Percentiles rank a stretch among this genome's conserved stretches.
phyloP scores from a whole-genome alignment of 768 basidiomycete species.

The Leccinum disarticulatum region DNA sequence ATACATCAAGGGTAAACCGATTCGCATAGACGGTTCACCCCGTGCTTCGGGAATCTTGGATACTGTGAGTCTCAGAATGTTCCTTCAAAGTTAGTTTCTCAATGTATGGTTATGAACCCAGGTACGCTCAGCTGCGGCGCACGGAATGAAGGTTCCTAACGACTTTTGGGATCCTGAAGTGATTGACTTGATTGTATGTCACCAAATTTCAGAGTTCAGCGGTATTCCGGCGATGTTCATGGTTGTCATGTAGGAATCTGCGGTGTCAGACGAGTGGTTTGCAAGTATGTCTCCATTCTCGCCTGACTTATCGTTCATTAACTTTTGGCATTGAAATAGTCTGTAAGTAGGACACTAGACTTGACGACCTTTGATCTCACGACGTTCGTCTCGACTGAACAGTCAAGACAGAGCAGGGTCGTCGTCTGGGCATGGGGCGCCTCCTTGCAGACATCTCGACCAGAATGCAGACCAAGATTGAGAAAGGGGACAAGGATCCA shows the following conservation, averaged over 20 bases:
- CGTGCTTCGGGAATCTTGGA: slow-evolving; percentile 74
- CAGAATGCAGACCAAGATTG: slow-evolving; percentile 61
- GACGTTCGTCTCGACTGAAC: slow-evolving; percentile 14
- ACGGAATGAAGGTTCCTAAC: slow-evolving; percentile 66
- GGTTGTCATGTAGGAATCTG: slow-evolving; percentile 51
- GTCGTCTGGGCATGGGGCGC: slow-evolving; percentile 74
- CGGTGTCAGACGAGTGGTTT: slow-evolving; percentile 80
- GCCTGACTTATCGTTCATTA: not conserved
- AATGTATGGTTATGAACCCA: slow-evolving; percentile 21
- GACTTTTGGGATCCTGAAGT: slow-evolving; percentile 68
- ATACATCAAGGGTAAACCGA: slow-evolving; percentile 63
- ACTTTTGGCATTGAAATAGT: slow-evolving; percentile 17
- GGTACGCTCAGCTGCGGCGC: slow-evolving; percentile 69
- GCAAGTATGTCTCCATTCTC: slow-evolving; percentile 40
- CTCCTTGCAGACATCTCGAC: slow-evolving; percentile 62
- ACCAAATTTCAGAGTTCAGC: not conserved
- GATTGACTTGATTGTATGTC: slow-evolving; percentile 56
- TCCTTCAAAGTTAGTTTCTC: not conserved
- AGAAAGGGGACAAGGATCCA: slow-evolving; percentile 44
- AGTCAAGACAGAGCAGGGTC: slow-evolving; percentile 77
- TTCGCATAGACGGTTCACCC: slow-evolving; percentile 75
- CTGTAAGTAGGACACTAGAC: slow-evolving; percentile 17
- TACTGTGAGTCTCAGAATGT: slow-evolving; percentile 43
- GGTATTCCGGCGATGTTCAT: not conserved
- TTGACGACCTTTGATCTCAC: slow-evolving; percentile 1